These are phyloP conservation scores for Skeletonema tropicum DNA, from an alignment of 108 stramenopile species.

Conservation along the genomic window DNA sequence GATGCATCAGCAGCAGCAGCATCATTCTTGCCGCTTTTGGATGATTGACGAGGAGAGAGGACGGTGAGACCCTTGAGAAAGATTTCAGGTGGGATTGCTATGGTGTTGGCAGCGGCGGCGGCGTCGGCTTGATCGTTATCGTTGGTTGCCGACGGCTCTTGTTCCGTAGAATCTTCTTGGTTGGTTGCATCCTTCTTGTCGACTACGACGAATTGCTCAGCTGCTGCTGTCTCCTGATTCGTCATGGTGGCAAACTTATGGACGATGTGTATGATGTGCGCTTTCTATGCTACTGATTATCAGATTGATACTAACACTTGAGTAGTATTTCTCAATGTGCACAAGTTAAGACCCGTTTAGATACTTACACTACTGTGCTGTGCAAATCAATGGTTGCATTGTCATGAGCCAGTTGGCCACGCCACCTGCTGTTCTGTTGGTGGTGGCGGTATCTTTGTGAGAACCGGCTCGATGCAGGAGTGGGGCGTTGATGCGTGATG, in stretches of 20 bases:
- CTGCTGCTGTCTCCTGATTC: background rate
- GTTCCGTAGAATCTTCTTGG: background rate
- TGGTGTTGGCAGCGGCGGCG: background rate
- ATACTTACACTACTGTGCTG: no score
- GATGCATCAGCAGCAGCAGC: no score
- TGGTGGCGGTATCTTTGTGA: background rate
- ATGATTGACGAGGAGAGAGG: slow-evolving; percentile 74
- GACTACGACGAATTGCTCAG: background rate
- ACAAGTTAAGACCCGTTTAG: no score
- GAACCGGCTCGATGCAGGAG: slow-evolving; percentile 5
- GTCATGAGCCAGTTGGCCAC: background rate
- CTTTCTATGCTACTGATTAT: no score
- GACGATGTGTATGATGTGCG: no score
- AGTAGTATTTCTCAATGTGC: no score
- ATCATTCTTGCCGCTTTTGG: background rate
- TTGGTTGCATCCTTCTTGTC: background rate
- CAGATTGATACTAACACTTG: no score
- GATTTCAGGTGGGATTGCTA: slow-evolving; percentile 6
- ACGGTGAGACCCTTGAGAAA: slow-evolving; percentile 63
- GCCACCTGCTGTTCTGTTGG: background rate
- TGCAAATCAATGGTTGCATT: no score
- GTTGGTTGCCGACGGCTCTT: background rate
- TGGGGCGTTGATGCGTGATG: background rate
- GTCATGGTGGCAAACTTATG: background rate
- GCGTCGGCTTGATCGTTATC: background rate